Evolutionary conservation across 2,329 filamentous ascomycete genomes (phyloP), one percentile per base, ranked within the genome.

Genomic region (Trichoderma arundinaceum): DNA sequence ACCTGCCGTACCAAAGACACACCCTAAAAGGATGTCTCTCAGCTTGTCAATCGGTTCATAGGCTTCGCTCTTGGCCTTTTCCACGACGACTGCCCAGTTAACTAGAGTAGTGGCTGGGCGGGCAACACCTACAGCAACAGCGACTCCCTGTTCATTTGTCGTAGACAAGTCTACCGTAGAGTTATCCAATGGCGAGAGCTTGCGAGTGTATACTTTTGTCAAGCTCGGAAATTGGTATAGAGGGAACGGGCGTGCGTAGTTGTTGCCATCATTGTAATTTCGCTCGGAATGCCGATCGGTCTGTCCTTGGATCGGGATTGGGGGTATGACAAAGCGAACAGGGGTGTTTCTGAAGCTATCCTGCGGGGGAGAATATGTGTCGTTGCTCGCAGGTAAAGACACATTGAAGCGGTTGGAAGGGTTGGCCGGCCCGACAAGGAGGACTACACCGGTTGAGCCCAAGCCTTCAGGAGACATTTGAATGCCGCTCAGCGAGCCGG

Each of bases 31-130:
- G 58, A 97, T 92, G 54, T 90, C 88, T 19, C 91, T 87, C n/a
- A 97, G 81, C 19, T 87, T 88, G 33, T 82, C 78, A 65, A 97
- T 93, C 0, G 93, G 91, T 7, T 83, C 81, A 78, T 90, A 93
- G 0, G 93, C 92, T 77, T 97, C 93, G 22, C 76, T 75, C 68
- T 87, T 87, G 2, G 87, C 82, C 75, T 95, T 89, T 74, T 97
- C 94, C 0, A 97, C 86, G 2, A 96, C 72, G 3, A 97, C 80
- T 5, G 91, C 88, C 94, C 94, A 97, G 72, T 94, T 87, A 7
- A 91, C 91, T 60, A 96, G 78, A 0, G 79, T 74, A 5, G 84
- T 92, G 61, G 86, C 83, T 0, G 91, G 87, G 10, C 90, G 83
- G 7, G 92, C 91, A 72, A 88, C 94, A 22, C 93, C 94, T n/a